Evolutionary conservation across 345 rosid genomes (phyloP), one percentile per base, ranked within the genome.

Genomic region (Brassica nigra): DNA sequence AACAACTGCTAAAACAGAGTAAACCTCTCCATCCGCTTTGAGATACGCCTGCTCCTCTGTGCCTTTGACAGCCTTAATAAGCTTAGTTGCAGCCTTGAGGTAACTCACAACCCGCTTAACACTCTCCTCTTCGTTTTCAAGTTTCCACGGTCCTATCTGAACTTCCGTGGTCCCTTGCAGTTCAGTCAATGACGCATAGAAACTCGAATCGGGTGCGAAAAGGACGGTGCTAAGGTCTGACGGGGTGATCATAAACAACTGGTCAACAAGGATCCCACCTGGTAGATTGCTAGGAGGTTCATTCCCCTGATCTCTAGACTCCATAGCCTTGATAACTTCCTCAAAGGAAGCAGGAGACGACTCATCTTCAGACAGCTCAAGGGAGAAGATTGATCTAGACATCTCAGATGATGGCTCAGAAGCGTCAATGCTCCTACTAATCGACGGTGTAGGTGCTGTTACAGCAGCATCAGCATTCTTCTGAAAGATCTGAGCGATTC

Each of bases 261-360:
- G 94, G 29, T 95, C 98, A 3, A 92, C 71, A 76, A 95, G 87
- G 47, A 92, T 84, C 75, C 98, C 99, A 59, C 99, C 99, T 1
- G 98, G 81, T 80, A 95, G 86, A 86, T 85, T 86, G 76, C 87
- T 70, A 6, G 97, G 99, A 70, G 73, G 44, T 80, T 92, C 99
- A 75, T 65, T 80, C 65, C 80, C 94, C 70, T 79, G 86, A 83
- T 90, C 97, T 76, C 80, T 89, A 2, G 92, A 83, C 85, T 88
- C 91, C 90, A 90, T 76, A 3, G 64, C 75, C 81, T 86, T 90
- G 82, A 92, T 80, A 2, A 82, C 65, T 78, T 92, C 93, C 80
- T 85, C 90, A 77, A 92, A 95, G 52, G 88, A 84, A 79, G 31
- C 81, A 62, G 87, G 75, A 65, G 89, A 80, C 27, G 88, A 84